Conservation (phyloP, 2,329 filamentous ascomycete genomes). For the Thelonectria rubi region DNA sequence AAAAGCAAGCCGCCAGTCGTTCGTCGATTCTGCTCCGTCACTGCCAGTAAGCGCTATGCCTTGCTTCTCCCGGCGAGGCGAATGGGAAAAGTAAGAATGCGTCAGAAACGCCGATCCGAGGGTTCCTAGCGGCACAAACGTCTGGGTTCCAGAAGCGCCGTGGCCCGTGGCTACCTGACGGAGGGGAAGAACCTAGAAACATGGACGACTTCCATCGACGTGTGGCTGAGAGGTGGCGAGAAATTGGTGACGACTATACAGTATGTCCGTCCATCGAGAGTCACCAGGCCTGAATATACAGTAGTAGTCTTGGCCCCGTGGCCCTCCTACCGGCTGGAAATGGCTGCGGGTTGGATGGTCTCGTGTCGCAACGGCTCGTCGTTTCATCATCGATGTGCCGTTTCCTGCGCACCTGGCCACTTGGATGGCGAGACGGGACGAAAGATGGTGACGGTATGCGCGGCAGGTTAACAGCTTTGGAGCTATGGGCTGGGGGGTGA, state of each 20-base stretch:
- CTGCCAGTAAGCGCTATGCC: constrained; percentile 4
- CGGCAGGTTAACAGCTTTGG: constrained; percentile 17
- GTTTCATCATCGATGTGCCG: constrained; percentile 21
- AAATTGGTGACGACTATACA: constrained; percentile 25
- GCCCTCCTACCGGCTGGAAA: constrained; percentile 23
- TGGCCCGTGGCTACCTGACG: constrained; percentile 1
- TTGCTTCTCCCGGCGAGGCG: constrained; percentile 3
- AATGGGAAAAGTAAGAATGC: constrained; percentile 16
- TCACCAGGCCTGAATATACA: constrained; percentile 17
- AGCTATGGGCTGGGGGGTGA: constrained; percentile 28
- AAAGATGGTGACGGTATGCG: constrained; percentile 20
- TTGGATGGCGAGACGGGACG: constrained; percentile 18
- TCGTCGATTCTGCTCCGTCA: neutral
- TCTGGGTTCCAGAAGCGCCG: constrained; percentile 7
- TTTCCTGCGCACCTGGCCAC: constrained; percentile 31
- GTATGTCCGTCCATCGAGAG: constrained; percentile 24
- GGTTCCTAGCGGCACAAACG: neutral
- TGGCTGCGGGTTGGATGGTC: constrained; percentile 32
- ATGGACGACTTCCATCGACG: neutral
- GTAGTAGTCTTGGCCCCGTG: constrained; percentile 38
- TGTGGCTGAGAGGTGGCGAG: constrained; percentile 41
- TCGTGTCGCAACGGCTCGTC: constrained; percentile 33
- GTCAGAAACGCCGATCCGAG: constrained; percentile 16
- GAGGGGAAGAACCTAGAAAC: neutral
- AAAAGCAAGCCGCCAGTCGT: constrained; percentile 9